Percentiles rank a stretch among this genome's conserved stretches.
Conservation (phyloP, 148 eudicot genomes). For the Fagopyrum homotropicum region DNA sequence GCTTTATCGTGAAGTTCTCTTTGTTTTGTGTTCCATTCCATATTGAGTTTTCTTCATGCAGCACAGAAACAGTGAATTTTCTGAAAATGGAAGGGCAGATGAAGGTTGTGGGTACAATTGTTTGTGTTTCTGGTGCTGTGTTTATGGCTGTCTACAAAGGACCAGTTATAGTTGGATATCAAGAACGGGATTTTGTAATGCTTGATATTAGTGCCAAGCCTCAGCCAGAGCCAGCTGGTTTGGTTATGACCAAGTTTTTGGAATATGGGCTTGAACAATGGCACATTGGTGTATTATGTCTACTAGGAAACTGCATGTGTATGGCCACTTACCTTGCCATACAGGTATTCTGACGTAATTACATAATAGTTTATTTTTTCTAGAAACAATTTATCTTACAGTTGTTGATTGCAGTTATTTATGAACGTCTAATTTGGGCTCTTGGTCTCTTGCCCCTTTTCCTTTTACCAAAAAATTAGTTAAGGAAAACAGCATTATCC, state of each 20-base stretch:
- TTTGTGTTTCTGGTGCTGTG: slow-evolving; percentile 84
- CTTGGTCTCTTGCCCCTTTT: background rate
- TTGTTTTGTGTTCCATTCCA: slow-evolving; percentile 4
- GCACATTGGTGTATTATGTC: slow-evolving; percentile 83
- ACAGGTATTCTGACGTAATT: slow-evolving; percentile 46
- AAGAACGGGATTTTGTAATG: slow-evolving; percentile 34
- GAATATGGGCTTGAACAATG: slow-evolving; percentile 63
- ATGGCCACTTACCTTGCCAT: slow-evolving; percentile 87
- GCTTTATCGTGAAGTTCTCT: background rate
- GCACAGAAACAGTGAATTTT: slow-evolving; percentile 92
- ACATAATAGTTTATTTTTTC: background rate
- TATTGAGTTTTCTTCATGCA: slow-evolving; percentile 38
- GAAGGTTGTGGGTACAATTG: slow-evolving; percentile 78
- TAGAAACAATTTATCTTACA: background rate
- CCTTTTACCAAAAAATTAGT: background rate
- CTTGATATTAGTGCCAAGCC: slow-evolving; percentile 61
- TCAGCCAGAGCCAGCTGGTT: slow-evolving; percentile 80
- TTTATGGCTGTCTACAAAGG: slow-evolving; percentile 85
- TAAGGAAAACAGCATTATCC: background rate
- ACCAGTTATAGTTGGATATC: slow-evolving; percentile 57
- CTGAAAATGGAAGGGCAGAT: slow-evolving; percentile 64
- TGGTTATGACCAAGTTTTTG: slow-evolving; percentile 48
- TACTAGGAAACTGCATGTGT: slow-evolving; percentile 93
- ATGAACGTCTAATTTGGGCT: background rate
- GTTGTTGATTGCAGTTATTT: background rate